Conservation (phyloP, 768 basidiomycete species). For the Tricholoma sp. region DNA sequence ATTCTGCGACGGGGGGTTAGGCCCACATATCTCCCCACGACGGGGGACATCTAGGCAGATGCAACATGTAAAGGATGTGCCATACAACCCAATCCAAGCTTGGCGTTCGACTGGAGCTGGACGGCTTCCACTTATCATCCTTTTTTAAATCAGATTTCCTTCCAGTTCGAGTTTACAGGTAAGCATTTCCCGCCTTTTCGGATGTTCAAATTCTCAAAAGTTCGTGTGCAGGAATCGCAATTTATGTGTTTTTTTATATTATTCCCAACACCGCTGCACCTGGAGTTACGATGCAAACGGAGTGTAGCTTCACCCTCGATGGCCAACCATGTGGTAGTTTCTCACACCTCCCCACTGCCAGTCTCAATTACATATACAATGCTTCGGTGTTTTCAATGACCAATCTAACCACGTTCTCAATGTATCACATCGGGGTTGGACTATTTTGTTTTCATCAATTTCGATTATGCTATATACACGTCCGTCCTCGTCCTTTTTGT, state of each 20-base stretch:
- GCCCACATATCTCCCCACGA: conserved; percentile 13
- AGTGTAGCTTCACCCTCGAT: conserved; percentile 29
- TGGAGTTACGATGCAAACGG: conserved; percentile 19
- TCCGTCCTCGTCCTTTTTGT: conserved; percentile 12
- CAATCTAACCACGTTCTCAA: conserved; percentile 25
- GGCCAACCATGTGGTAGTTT: conserved; percentile 15
- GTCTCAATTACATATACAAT: conserved; percentile 22
- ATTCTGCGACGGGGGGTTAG: conserved; percentile 9
- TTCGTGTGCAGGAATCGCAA: conserved; percentile 26
- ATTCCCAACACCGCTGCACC: conserved; percentile 24
- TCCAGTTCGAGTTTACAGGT: conserved; percentile 15
- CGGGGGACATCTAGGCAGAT: conserved; percentile 15
- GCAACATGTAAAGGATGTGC: conserved; percentile 10
- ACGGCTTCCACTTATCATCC: conserved; percentile 16
- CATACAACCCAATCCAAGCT: conserved; percentile 7
- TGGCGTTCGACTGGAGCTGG: conserved; percentile 14
- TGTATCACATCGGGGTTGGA: conserved; percentile 26
- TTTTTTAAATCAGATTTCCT: conserved; percentile 6
- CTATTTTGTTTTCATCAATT: conserved; percentile 27
- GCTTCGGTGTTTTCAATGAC: conserved; percentile 21
- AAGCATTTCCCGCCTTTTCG: neutral
- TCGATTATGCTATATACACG: conserved; percentile 40
- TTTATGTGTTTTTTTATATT: conserved; percentile 35
- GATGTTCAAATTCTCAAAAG: neutral
- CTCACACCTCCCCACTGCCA: conserved; percentile 21